A percentile compares a stretch with the other conserved stretches of the same genome.
phyloP scores from a whole-genome alignment of 2,329 filamentous ascomycete species.

The Fusarium lateritium region DNA sequence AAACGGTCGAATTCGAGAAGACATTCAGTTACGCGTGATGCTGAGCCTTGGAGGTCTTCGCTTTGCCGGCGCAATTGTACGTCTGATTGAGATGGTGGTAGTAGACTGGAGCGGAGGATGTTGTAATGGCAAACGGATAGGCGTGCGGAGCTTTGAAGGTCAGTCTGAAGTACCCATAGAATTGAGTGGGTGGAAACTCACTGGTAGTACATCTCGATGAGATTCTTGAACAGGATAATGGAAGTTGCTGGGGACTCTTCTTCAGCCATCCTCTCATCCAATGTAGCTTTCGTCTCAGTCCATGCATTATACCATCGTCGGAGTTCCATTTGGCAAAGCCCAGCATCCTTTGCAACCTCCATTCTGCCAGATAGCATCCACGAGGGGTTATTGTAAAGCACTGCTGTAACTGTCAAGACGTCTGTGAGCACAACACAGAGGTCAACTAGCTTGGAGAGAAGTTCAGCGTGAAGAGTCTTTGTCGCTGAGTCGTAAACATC shows the following conservation, averaged over 20 bases:
- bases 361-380: conserved; percentile 40
- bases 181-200: background rate
- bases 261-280: conserved; percentile 23
- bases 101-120: conserved; percentile 38
- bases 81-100: conserved; percentile 19
- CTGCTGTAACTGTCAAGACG: conserved; percentile 38
- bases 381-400: conserved; percentile 43
- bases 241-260: conserved; percentile 24
- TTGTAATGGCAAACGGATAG: conserved; percentile 44
- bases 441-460: conserved; percentile 43
- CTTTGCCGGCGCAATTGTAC: conserved; percentile 33
- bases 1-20: conserved; percentile 40
- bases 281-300: conserved; percentile 34
- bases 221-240: conserved; percentile 41
- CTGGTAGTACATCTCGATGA: conserved; percentile 50
- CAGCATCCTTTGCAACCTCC: conserved; percentile 37
- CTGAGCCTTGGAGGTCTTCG: conserved; percentile 45
- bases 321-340: conserved; percentile 41
- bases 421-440: conserved; percentile 46
- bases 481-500: conserved; percentile 45
- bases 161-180: rapidly evolving
- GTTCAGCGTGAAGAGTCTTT: conserved; percentile 37
- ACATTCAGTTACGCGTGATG: conserved; percentile 42
- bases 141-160: conserved; percentile 31
- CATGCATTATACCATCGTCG: conserved; percentile 43